Conservation (phyloP, 2,329 filamentous ascomycete species). For the Calonectria honghensis region DNA sequence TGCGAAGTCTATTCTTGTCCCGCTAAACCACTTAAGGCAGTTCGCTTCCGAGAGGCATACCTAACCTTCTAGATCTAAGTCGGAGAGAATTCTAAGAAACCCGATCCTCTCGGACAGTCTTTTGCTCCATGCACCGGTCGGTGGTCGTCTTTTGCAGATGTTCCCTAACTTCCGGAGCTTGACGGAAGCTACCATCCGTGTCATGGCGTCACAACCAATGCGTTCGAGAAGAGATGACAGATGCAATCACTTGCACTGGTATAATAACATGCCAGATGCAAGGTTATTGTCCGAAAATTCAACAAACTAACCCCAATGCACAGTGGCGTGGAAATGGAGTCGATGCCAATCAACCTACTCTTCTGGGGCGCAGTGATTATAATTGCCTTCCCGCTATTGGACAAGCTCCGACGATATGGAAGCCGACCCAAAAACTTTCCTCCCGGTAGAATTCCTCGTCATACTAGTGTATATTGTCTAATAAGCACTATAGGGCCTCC, state of each 20-base stretch:
- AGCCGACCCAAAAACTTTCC: constrained; percentile 14
- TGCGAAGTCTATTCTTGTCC: background rate
- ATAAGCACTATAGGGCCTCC: background rate
- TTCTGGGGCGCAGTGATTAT: background rate
- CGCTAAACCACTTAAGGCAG: background rate
- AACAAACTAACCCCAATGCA: background rate
- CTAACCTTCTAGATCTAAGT: background rate
- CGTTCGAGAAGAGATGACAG: background rate
- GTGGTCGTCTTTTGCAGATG: no score
- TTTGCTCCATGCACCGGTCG: background rate
- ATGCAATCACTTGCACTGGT: background rate
- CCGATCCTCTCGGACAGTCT: background rate
- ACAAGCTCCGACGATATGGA: constrained; percentile 13
- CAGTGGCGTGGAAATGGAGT: background rate
- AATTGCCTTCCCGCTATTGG: background rate
- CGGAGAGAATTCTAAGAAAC: background rate
- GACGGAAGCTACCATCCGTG: background rate
- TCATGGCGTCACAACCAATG: background rate
- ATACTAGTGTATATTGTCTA: background rate
- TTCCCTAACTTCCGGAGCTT: background rate
- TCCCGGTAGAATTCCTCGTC: background rate
- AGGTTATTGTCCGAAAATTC: background rate
- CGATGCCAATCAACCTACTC: background rate
- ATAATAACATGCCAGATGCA: background rate
- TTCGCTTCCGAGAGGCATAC: background rate